Evolutionary conservation across 306 rosid species (phyloP), one percentile per base, ranked within the genome.

Genomic region (Dryas alaskensis): DNA sequence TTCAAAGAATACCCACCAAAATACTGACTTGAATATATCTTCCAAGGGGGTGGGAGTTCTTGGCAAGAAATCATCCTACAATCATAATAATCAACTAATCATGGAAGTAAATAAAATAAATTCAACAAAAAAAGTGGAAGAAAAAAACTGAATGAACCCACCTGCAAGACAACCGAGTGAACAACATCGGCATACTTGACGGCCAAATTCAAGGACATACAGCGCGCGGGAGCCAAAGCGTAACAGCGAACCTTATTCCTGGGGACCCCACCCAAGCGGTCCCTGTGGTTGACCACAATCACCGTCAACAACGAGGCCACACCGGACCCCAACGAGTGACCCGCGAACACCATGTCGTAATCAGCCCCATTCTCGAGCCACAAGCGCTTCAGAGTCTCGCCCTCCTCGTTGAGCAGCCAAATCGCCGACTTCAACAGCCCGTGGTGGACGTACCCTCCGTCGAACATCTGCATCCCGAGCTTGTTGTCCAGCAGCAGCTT

Each of bases 191-290:
- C 97, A 67, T 94, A 94, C 81, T 91, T 89, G 44, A 94, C 98
- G 0, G 98, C 98, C 85, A 94, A 81, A 82, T 94, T 94, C 68
- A 94, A 88, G 6, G 98, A 94, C 97, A 91, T 84, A 71, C 98
- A 91, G 80, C 98, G 78, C 0, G 98, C 97, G 14, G 98, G 98
- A 19, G 98, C 96, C 7, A 94, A 5, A 0, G 96, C 92, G 25
- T 88, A 94, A 63, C 97, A 92, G 47, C 77, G 76, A 16, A 94
- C 78, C 80, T 84, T 88, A 8, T 74, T 82, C 69, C 94, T 87
- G 0, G 93, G 86, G 51, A 94, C 75, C 11, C 96, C 99, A 1
- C 96, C 97, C 70, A 94, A 52, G 0, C 42, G 52, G 17, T 84
- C 88, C 69, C 86, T 57, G 39, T 88, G 93, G 55, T 94, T 92